Evolutionary conservation across 2,329 filamentous ascomycete species (phyloP), one percentile per base, ranked within the genome.

Genomic region (Alternaria triticina): DNA sequence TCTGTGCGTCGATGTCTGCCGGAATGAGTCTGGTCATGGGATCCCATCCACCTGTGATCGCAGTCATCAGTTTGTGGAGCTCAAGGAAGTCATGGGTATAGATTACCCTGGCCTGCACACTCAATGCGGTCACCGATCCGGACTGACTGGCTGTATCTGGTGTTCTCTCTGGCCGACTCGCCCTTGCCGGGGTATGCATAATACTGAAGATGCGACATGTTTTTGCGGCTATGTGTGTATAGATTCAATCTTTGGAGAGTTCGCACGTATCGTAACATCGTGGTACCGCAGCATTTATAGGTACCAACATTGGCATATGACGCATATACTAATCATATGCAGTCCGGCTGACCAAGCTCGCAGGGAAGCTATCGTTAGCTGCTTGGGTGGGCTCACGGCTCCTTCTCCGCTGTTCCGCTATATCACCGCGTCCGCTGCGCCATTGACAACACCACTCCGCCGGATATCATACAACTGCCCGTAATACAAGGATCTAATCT

Each of bases 121-220:
- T 79, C 76, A 23, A 80, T 78, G 8, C 71, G 62, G 58, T 80
- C 69, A 15, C 77, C 77, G 1, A 80, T 58, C 4, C 77, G 73
- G n/a, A 80, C 77, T 1, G 78, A 77, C 68, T 80, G 76, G 61
- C 61, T 73, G 62, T 79, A 80, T 30, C 66, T 52, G 45, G 77
- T 79, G 0, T 70, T 67, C 28, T 82, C 47, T 6, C 69, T 62
- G 13, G 79, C 78, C 11, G 66, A 69, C 55, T 82, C 70, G 9
- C 83, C 82, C 15, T 78, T 67, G 23, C 78, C 78, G 15, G 72
- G 57, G 69, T 84, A 84, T 36, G 73, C 69, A 65, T 76, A 81
- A 67, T 80, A 84, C 57, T 77, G 58, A 1, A 73, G 58, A 27
- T 67, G 54, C 5, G 70, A 59, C 71, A 72, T 73, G 5, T 25